Evolutionary conservation across 768 basidiomycete genomes (phyloP).

Genomic region (Trametes elegans): DNA sequence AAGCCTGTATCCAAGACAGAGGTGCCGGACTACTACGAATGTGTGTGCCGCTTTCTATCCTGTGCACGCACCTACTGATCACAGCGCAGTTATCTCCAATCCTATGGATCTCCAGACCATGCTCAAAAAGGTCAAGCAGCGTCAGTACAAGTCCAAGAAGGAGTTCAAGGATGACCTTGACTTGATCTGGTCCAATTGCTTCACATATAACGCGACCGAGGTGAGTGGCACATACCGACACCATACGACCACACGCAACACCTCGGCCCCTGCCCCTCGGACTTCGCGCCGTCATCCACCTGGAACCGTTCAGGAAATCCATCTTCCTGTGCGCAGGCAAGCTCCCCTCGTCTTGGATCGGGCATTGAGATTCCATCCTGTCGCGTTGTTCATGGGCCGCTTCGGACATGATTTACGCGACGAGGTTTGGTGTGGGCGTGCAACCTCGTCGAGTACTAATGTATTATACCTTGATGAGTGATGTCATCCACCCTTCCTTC

Average conservation of each 20-base stretch:
- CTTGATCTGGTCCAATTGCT: constrained; percentile 96
- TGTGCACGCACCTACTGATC: background rate
- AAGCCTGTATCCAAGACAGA: constrained; percentile 90
- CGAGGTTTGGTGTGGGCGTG: too few species aligned
- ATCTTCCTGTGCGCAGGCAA: background rate
- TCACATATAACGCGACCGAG: constrained; percentile 87
- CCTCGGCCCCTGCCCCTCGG: too few species aligned
- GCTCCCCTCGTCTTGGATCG: too few species aligned
- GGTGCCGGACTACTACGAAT: constrained; percentile 90
- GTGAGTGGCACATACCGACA: constrained; percentile 44
- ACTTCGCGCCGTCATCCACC: too few species aligned
- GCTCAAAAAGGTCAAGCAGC: constrained; percentile 89
- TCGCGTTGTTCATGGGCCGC: too few species aligned
- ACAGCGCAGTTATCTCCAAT: constrained; percentile 72
- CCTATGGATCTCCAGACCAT: constrained; percentile 97
- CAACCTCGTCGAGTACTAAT: too few species aligned
- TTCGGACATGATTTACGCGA: too few species aligned
- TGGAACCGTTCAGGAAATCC: too few species aligned
- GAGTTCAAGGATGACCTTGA: constrained; percentile 94
- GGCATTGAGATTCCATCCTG: too few species aligned
- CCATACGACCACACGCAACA: background rate
- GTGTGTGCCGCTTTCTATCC: constrained; percentile 40
- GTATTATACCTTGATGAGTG: too few species aligned
- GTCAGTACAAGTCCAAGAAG: constrained; percentile 89
- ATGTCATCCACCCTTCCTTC: too few species aligned